phyloP scores from a whole-genome alignment of 768 basidiomycete species.

The Mycena rebaudengoi region DNA sequence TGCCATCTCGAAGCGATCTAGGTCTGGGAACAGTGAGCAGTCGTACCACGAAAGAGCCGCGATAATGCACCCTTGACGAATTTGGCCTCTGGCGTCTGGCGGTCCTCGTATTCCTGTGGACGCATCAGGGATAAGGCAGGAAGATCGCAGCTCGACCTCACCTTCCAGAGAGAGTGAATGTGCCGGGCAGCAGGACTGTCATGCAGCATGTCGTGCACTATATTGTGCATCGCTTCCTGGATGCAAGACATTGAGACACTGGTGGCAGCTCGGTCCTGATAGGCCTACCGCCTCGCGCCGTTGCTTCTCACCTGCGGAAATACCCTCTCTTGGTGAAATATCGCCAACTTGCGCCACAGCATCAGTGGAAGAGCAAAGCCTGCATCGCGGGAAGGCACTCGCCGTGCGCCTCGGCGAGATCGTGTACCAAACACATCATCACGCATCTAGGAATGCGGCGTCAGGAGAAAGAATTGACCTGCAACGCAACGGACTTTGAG shows the following conservation, averaged over 20 bases:
- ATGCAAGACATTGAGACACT: constrained; percentile 3
- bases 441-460: constrained; percentile 62
- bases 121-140: neutral
- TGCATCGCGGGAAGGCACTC: neutral
- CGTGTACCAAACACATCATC: constrained; percentile 92
- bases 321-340: constrained; percentile 89
- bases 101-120: constrained; percentile 84
- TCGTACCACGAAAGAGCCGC: neutral
- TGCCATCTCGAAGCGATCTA: constrained; percentile 91
- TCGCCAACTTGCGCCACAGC: constrained; percentile 76
- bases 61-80: constrained; percentile 81
- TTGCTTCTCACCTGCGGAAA: constrained; percentile 83
- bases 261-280: neutral
- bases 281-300: constrained; percentile 71
- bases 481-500: constrained; percentile 61
- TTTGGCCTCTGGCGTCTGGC: constrained; percentile 73
- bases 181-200: constrained; percentile 70
- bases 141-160: neutral
- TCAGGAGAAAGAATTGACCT: neutral
- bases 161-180: constrained; percentile 79
- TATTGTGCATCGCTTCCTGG: constrained; percentile 90
- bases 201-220: constrained; percentile 90
- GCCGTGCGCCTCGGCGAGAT: constrained; percentile 96
- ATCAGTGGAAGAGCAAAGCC: neutral
- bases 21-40: constrained; percentile 57